Evolutionary conservation across 139 green algal species (phyloP).

Genomic region (Nannochloris sp.): DNA sequence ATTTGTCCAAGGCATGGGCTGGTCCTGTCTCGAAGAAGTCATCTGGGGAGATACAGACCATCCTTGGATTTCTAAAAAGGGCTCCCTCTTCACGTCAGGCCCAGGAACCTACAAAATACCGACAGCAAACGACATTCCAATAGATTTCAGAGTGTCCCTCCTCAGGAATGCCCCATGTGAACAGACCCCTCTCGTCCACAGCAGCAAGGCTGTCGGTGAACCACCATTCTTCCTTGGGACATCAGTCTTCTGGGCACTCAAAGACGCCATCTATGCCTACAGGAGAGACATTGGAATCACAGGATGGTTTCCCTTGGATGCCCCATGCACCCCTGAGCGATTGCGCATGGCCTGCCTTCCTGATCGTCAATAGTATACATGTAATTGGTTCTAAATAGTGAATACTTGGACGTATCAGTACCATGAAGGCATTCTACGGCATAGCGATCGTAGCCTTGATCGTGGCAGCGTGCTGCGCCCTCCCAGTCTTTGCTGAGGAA

Average conservation of each 20-base stretch:
- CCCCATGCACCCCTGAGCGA: constrained; percentile 82
- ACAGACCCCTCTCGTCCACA: constrained; percentile 62
- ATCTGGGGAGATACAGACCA: constrained; percentile 85
- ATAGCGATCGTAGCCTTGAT: neutral
- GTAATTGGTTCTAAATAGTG: no score
- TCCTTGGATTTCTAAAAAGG: constrained; percentile 58
- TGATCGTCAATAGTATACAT: constrained; percentile 26
- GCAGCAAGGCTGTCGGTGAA: constrained; percentile 92
- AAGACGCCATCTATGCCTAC: constrained; percentile 71
- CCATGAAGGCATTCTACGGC: neutral
- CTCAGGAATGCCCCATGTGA: constrained; percentile 70
- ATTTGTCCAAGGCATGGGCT: constrained; percentile 92
- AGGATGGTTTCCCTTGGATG: constrained; percentile 72
- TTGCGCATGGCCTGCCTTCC: constrained; percentile 70
- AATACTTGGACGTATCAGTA: no score
- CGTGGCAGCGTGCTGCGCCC: neutral
- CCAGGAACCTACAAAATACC: constrained; percentile 93
- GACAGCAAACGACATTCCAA: constrained; percentile 88
- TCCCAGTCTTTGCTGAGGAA: neutral
- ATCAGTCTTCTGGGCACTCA: constrained; percentile 84
- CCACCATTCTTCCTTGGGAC: constrained; percentile 85
- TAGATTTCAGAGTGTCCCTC: constrained; percentile 84
- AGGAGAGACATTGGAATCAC: constrained; percentile 35
- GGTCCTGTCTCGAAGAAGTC: constrained; percentile 90
- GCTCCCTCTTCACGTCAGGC: constrained; percentile 66